Evolutionary conservation across 2,329 filamentous ascomycete genomes (phyloP), one percentile per base, ranked within the genome.

Genomic region (Periconia sp.): DNA sequence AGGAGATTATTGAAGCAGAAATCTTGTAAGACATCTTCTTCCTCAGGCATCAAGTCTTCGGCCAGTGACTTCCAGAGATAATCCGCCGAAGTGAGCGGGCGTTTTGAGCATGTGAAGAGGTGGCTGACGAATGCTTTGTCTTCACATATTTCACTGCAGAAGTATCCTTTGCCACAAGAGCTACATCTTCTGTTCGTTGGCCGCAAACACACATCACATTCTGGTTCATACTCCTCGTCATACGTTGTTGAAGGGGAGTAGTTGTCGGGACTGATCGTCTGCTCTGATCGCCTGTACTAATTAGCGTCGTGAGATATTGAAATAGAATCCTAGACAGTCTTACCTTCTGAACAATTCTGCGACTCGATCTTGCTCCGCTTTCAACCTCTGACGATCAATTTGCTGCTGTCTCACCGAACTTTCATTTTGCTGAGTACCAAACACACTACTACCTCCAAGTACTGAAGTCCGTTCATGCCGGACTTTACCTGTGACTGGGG

Each of bases 11-110:
- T 63, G 47, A 70, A 70, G 13, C 67, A 60, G 48, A 67, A 70
- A 50, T 68, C 63, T 57, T 64, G 48, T 6, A 67, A 58, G 37
- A 69, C 62, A 33, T 64, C 62, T 46, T 62, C 57, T 19, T 70
- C 65, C 35, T 51, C 11, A 47, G 64, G 63, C 41, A 70, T 53
- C 14, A 52, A 17, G 47, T 70, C 64, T 27, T 62, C 46, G 14
- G 8, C 50, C 17, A 64, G 41, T 43, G 52, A 54, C 44, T 59
- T 54, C 47, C 50, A 66, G 19, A 70, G 63, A 59, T 62, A 65
- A 53, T 68, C 64, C 11, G 62, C 64, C 10, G 64, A 58, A 9
- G 63, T 68, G 45, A 66, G 57, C 31, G 60, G 59, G 30, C 58
- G 56, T 31, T 55, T 55, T 7, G 57, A 52, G 44, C 57, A 62